phyloP scores from a whole-genome alignment of 495 filamentous ascomycete genomes.

The Bacidia gigantensis region DNA sequence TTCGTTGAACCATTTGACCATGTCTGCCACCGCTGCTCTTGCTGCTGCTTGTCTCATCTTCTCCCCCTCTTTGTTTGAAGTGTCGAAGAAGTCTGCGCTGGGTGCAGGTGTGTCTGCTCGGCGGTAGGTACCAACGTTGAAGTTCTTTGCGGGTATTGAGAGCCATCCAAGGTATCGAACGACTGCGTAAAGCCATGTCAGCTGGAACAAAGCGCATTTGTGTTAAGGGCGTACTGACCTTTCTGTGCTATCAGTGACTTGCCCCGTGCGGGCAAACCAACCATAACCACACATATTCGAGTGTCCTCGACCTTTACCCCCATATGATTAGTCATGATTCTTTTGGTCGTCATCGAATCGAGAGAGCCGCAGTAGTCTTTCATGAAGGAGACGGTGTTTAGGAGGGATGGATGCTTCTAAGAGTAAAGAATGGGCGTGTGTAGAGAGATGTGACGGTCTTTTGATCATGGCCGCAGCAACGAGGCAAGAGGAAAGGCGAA shows the following conservation, averaged over 20 bases:
- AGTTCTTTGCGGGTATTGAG: constrained; percentile 78
- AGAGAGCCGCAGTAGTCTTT: not conserved
- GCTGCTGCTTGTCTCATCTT: constrained; percentile 74
- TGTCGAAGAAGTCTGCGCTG: constrained; percentile 84
- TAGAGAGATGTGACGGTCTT: not conserved
- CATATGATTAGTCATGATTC: constrained; percentile 33
- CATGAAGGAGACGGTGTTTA: not conserved
- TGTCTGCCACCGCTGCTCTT: constrained; percentile 77
- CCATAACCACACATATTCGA: constrained; percentile 97
- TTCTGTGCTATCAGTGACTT: constrained; percentile 97
- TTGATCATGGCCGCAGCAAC: not conserved
- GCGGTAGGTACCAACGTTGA: constrained; percentile 94
- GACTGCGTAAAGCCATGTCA: constrained; percentile 36
- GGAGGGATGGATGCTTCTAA: not conserved
- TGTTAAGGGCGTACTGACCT: constrained; percentile 41
- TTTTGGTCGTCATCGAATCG: not conserved
- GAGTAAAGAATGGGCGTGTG: not conserved
- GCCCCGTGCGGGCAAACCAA: constrained; percentile 84
- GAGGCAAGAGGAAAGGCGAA: not conserved
- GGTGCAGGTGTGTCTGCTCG: constrained; percentile 76
- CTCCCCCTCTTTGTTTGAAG: constrained; percentile 75
- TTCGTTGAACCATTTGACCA: constrained; percentile 75
- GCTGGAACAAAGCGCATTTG: not conserved
- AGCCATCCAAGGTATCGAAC: constrained; percentile 94
- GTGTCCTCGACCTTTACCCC: constrained; percentile 77